Conservation (phyloP, 2,329 filamentous ascomycete species). For the Arthrobotrys sinensis region DNA sequence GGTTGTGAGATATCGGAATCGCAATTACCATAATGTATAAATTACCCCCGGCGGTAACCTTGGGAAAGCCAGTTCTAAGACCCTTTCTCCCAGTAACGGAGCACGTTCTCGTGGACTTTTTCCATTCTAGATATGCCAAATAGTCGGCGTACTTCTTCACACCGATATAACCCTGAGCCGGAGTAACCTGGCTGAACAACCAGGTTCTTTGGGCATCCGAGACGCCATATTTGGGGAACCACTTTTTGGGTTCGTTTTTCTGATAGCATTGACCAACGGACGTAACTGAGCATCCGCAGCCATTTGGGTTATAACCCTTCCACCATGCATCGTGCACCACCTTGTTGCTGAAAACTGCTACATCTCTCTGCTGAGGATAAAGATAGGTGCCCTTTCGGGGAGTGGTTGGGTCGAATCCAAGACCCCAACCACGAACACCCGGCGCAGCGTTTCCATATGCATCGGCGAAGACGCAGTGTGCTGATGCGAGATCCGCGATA, state of each 20-base stretch:
- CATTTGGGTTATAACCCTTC: not conserved
- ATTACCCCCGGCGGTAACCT: not conserved
- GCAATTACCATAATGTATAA: too few relatives aligned
- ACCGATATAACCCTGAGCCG: not conserved
- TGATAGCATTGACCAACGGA: not conserved
- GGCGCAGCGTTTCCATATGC: conserved; percentile 1
- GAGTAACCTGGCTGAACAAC: conserved; percentile 3
- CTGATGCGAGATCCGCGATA: not conserved
- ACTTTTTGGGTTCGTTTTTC: not conserved
- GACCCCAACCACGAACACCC: not conserved
- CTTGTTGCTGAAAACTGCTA: conserved; percentile 1
- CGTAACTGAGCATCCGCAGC: not conserved
- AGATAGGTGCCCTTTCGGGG: not conserved
- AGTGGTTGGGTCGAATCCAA: not conserved
- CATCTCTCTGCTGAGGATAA: conserved; percentile 11
- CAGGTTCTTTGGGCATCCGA: not conserved
- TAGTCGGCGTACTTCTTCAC: not conserved
- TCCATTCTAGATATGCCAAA: not conserved
- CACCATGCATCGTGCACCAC: not conserved
- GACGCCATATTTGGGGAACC: not conserved
- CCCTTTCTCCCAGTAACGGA: not conserved
- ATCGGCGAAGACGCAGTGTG: not conserved
- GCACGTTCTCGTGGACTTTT: not conserved
- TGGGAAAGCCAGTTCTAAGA: not conserved
- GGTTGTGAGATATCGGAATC: too few relatives aligned